These are phyloP conservation scores for Leishmania aethiopica DNA, from an alignment of 208 protist species.

Conservation along the genomic window DNA sequence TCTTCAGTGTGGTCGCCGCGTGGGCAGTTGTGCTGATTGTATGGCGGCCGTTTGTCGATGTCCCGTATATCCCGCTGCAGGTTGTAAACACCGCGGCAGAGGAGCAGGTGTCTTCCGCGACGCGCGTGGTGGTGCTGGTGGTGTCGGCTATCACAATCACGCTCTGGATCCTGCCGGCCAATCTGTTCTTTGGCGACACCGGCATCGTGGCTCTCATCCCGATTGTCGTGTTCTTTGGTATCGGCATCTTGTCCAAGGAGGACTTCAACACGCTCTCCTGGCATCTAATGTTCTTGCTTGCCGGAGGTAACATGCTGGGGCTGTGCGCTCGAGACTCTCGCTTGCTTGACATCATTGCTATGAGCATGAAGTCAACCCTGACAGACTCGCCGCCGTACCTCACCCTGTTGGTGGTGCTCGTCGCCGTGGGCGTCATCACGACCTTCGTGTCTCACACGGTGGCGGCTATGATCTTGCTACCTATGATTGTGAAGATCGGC, in stretches of 20 bases:
- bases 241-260: conserved; percentile 90
- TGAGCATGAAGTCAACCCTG: conserved; percentile 67
- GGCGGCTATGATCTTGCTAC: conserved; percentile 92
- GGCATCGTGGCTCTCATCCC: conserved; percentile 93
- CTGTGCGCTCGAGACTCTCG: conserved; percentile 85
- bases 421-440: conserved; percentile 76
- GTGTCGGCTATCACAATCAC: conserved; percentile 81
- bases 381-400: conserved; percentile 59
- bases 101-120: conserved; percentile 48
- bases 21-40: conserved; percentile 86
- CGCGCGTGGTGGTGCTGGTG: conserved; percentile 67
- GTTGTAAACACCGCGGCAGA: conserved; percentile 68
- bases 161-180: conserved; percentile 84
- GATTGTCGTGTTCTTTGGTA: conserved; percentile 93
- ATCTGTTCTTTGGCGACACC: conserved; percentile 89
- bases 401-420: conserved; percentile 66
- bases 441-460: conserved; percentile 95
- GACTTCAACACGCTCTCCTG: conserved; percentile 94
- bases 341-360: conserved; percentile 85
- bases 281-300: conserved; percentile 94
- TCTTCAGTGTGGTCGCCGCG: conserved; percentile 57
- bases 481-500: conserved; percentile 92
- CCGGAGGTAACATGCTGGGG: conserved; percentile 94
- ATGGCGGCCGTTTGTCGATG: conserved; percentile 87
- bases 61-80: conserved; percentile 86